These are phyloP conservation scores for Podospora sp. DNA, from an alignment of 495 filamentous ascomycete species.

Conservation along the genomic window DNA sequence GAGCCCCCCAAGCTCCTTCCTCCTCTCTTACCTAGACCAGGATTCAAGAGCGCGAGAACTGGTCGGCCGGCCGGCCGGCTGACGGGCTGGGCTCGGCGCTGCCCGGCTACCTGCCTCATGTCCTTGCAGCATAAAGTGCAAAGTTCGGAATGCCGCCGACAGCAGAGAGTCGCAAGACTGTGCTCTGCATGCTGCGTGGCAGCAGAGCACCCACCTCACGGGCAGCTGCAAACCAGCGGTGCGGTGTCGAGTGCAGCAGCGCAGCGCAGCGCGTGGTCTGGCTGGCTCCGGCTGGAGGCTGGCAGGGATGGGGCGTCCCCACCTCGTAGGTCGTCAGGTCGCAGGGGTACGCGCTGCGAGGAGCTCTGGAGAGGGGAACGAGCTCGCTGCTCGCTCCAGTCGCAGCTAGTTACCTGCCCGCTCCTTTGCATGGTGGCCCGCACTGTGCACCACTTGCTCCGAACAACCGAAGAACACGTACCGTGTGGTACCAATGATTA, in stretches of 20 bases:
- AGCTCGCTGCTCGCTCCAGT: neutral
- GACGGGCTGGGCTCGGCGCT: neutral
- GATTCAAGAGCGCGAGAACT: constrained; percentile 1
- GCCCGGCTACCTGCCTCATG: neutral
- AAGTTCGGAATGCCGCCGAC: neutral
- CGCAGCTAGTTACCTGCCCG: neutral
- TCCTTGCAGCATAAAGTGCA: neutral
- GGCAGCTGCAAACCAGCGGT: neutral
- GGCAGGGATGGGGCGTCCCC: neutral
- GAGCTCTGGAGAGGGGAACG: neutral
- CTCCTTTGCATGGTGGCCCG: neutral
- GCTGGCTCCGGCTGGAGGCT: neutral
- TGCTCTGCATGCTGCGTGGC: neutral
- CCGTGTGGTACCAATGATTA: constrained; percentile 1
- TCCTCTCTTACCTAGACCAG: neutral
- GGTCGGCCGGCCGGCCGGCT: neutral
- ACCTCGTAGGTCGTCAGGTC: neutral
- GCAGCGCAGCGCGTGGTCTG: neutral
- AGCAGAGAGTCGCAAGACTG: neutral
- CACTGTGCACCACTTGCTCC: constrained; percentile 11
- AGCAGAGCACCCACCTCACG: neutral
- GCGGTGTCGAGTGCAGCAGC: neutral
- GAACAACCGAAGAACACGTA: neutral
- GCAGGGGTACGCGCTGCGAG: neutral
- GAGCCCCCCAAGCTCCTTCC: neutral